phyloP scores from a whole-genome alignment of 2,329 filamentous ascomycete genomes.

The Emmonsiellopsis sp. region DNA sequence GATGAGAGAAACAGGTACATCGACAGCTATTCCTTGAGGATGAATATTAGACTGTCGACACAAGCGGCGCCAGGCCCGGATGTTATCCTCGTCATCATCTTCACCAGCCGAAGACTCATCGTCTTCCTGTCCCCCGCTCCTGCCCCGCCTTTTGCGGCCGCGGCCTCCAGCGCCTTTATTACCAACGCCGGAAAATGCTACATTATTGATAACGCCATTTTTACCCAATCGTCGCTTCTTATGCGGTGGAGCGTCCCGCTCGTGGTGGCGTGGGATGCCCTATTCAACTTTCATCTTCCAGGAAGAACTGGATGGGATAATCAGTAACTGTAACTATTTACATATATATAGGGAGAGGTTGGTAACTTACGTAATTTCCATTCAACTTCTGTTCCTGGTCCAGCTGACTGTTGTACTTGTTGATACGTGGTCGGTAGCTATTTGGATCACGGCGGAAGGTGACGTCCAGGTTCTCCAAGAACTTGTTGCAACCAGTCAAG shows the following conservation, averaged over 20 bases:
- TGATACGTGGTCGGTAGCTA: slow-evolving; percentile 95
- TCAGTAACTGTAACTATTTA: background rate
- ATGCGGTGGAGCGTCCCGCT: slow-evolving; percentile 29
- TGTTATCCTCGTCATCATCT: slow-evolving; percentile 58
- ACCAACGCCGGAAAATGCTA: slow-evolving; percentile 36
- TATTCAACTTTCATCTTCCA: slow-evolving; percentile 76
- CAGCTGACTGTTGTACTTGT: slow-evolving; percentile 90
- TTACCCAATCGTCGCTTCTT: slow-evolving; percentile 22
- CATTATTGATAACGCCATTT: slow-evolving; percentile 24
- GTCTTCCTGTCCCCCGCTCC: slow-evolving; percentile 32
- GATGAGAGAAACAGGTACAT: no score
- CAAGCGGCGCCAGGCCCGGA: slow-evolving; percentile 47
- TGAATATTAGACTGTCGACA: background rate
- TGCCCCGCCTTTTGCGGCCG: slow-evolving; percentile 18
- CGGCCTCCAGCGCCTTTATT: slow-evolving; percentile 28
- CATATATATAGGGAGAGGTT: background rate
- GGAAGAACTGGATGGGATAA: slow-evolving; percentile 64
- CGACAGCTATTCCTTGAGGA: background rate
- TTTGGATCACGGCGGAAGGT: slow-evolving; percentile 97
- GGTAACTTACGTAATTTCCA: slow-evolving; percentile 73
- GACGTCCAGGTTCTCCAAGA: slow-evolving; percentile 93
- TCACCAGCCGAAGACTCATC: slow-evolving; percentile 49
- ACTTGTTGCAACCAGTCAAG: slow-evolving; percentile 90
- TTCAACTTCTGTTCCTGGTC: slow-evolving; percentile 93
- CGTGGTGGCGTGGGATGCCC: slow-evolving; percentile 42